Evolutionary conservation across 257 asterid genomes (phyloP).

Genomic region (Solanum tacnaense): DNA sequence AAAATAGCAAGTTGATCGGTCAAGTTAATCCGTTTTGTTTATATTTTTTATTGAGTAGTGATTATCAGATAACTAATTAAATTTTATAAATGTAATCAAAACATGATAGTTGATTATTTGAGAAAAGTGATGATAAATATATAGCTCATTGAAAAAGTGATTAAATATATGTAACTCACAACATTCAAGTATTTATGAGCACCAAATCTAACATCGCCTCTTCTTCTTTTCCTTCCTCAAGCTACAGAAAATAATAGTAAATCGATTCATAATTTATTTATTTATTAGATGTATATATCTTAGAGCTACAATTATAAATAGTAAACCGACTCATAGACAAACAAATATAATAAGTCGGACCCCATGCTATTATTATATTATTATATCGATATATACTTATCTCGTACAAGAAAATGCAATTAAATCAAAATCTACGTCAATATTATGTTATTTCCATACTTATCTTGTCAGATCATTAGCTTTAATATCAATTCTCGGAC

Average conservation of each 20-base stretch:
- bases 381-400: no score
- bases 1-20: background rate
- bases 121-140: background rate
- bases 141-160: background rate
- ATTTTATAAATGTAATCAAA: background rate
- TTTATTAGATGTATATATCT: background rate
- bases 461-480: rapidly evolving
- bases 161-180: background rate
- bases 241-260: no score
- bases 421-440: background rate
- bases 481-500: background rate
- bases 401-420: no score
- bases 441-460: background rate
- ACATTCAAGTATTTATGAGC: background rate
- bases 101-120: background rate
- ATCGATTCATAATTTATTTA: no score
- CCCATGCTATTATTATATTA: background rate
- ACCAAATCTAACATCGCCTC: background rate
- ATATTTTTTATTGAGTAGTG: background rate
- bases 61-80: background rate
- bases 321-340: background rate
- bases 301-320: background rate
- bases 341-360: background rate
- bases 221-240: no score
- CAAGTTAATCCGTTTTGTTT: background rate